These are phyloP conservation scores for Chrysoporthe puriensis DNA, from an alignment of 2,329 filamentous ascomycete species.

Conservation along the genomic window DNA sequence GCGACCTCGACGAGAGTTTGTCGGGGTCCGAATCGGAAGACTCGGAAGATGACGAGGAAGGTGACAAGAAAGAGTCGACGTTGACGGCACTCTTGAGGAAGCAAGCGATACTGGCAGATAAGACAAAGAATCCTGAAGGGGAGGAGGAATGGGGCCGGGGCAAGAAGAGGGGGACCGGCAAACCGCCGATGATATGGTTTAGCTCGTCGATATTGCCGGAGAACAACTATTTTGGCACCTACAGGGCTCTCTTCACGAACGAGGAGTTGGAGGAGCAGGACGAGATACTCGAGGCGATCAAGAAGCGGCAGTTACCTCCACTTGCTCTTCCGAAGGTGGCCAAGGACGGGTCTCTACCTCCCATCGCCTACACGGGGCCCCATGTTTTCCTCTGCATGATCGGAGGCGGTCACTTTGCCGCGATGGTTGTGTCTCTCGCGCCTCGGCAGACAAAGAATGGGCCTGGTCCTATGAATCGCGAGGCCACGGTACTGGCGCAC, in stretches of 20 bases:
- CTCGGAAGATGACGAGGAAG: conserved; percentile 63
- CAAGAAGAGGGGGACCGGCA: conserved; percentile 62
- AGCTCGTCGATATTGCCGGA: conserved; percentile 72
- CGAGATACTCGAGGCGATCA: conserved; percentile 69
- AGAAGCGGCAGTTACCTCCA: conserved; percentile 76
- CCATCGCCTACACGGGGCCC: conserved; percentile 67
- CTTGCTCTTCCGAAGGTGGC: conserved; percentile 55
- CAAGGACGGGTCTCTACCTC: conserved; percentile 61
- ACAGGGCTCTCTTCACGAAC: conserved; percentile 77
- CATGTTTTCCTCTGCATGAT: conserved; percentile 99
- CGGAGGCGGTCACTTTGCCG: conserved; percentile 94
- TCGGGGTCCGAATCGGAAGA: conserved; percentile 83
- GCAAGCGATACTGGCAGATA: conserved; percentile 73
- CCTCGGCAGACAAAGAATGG: conserved; percentile 74
- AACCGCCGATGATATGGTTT: conserved; percentile 84
- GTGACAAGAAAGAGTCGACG: conserved; percentile 65
- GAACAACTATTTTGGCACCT: conserved; percentile 83
- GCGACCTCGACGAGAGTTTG: conserved; percentile 84
- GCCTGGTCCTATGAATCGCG: conserved; percentile 74
- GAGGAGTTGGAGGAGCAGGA: conserved; percentile 69
- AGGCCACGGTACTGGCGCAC: conserved; percentile 87
- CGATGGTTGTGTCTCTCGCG: conserved; percentile 88
- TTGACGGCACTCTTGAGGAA: conserved; percentile 79
- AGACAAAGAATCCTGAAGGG: conserved; percentile 47
- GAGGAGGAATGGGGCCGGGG: conserved; percentile 48